Percentiles rank a stretch among this genome's conserved stretches.
These are phyloP conservation scores for Kalanchoe fedtschenkoi DNA, from an alignment of 164 flowering plant species.

Conservation along the genomic window DNA sequence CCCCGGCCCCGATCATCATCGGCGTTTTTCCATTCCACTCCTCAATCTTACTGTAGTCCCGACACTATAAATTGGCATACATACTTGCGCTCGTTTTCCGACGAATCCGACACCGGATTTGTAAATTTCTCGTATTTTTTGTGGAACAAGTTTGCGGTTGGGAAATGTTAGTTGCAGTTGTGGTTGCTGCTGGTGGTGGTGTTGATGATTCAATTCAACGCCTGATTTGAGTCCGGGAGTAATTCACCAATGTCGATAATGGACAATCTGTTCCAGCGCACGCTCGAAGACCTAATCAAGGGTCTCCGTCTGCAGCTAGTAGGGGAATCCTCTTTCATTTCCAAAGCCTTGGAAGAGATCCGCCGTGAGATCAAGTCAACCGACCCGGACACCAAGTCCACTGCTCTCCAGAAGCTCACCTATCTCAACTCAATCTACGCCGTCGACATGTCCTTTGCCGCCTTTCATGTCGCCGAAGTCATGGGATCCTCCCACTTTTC, in stretches of 20 bases:
- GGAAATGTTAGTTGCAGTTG: no score
- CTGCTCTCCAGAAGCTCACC: slow-evolving; percentile 74
- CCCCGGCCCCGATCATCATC: background rate
- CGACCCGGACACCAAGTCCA: slow-evolving; percentile 58
- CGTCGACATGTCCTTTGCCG: slow-evolving; percentile 70
- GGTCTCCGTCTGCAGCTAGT: slow-evolving; percentile 48
- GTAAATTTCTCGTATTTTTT: no score
- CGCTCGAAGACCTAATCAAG: slow-evolving; percentile 75
- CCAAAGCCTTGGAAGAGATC: slow-evolving; percentile 65
- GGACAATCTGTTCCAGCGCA: slow-evolving; percentile 80
- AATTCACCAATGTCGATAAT: slow-evolving; percentile 32
- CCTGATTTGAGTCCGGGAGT: background rate
- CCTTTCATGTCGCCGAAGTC: slow-evolving; percentile 73
- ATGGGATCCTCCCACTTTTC: slow-evolving; percentile 45
- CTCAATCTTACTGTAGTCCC: no score
- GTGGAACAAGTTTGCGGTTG: no score
- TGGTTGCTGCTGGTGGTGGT: no score
- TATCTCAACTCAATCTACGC: slow-evolving; percentile 57
- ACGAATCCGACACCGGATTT: no score
- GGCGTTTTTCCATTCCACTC: no score
- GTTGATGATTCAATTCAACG: background rate
- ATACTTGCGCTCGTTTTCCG: no score
- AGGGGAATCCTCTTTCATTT: slow-evolving; percentile 38
- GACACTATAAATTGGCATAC: no score
- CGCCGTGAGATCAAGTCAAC: slow-evolving; percentile 77